Percentiles rank a stretch among this genome's conserved stretches.
Conservation (phyloP, 1,139 yeast species). For the Saccharomyces hybrid region DNA sequence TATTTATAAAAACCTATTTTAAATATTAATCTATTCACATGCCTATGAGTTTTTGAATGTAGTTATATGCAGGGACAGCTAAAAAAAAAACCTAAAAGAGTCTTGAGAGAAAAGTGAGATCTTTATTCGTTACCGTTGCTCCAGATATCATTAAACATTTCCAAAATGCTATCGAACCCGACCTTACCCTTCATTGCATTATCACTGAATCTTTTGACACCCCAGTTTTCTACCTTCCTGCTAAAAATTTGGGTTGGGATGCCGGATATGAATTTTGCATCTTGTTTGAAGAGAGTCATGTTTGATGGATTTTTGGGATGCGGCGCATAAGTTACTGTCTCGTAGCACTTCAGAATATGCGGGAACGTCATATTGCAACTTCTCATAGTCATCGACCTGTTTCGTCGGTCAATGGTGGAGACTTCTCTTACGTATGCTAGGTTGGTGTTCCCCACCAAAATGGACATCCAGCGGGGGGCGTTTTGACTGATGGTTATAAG, state of each 20-base stretch:
- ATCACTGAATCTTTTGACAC: conserved; percentile 76
- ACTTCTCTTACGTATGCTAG: conserved; percentile 82
- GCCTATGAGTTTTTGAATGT: not conserved
- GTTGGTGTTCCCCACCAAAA: conserved; percentile 65
- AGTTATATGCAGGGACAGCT: not conserved
- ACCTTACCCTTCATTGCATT: conserved; percentile 72
- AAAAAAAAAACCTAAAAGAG: no score
- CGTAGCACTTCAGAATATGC: conserved; percentile 69
- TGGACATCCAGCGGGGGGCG: conserved; percentile 74
- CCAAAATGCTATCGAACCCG: conserved; percentile 64
- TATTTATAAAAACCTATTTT: not conserved
- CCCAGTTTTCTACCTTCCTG: conserved; percentile 84
- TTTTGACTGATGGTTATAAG: conserved; percentile 84
- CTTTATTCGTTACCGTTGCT: not conserved
- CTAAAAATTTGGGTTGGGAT: conserved; percentile 48
- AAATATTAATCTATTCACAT: not conserved
- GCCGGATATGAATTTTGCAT: conserved; percentile 62
- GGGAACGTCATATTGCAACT: conserved; percentile 84
- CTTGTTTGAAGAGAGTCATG: conserved; percentile 64
- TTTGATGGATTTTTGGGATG: conserved; percentile 43
- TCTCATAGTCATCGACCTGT: conserved; percentile 63
- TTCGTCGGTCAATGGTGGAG: conserved; percentile 66
- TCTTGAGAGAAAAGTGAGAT: not conserved
- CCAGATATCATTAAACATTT: conserved; percentile 28
- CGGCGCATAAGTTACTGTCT: conserved; percentile 73